phyloP scores from a whole-genome alignment of 129 eudicot genomes.

The Chrysanthemum lavandulifolium region DNA sequence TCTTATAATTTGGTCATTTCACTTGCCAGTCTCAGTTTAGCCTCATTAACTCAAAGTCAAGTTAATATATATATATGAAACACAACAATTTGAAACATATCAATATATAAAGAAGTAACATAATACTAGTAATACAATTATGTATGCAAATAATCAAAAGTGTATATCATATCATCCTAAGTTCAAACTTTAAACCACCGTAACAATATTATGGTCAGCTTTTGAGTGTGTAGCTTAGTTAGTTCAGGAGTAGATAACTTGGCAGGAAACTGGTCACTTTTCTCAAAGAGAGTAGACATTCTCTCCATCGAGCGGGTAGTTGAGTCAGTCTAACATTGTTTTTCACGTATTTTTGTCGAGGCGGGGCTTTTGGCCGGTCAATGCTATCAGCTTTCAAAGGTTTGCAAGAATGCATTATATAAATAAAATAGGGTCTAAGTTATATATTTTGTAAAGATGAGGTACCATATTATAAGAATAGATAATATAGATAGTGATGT shows the following conservation, averaged over 20 bases:
- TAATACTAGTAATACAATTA: background rate
- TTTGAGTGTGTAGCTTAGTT: no score
- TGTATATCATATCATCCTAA: no score
- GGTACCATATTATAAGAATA: background rate
- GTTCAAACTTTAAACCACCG: no score
- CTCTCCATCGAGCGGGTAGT: no score
- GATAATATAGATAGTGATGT: constrained; percentile 13
- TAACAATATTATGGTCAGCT: no score
- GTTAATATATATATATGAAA: background rate
- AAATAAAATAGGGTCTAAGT: background rate
- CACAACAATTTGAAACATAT: background rate
- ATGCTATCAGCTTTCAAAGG: no score
- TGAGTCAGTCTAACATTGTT: no score
- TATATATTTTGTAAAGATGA: background rate
- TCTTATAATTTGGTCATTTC: background rate
- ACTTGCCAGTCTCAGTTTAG: background rate
- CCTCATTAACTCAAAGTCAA: background rate
- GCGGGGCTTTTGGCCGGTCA: background rate
- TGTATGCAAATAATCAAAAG: background rate
- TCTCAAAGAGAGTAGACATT: no score
- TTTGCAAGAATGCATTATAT: background rate
- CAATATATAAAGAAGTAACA: background rate
- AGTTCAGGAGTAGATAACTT: no score
- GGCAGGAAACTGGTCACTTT: no score
- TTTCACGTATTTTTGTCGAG: no score